A percentile compares a stretch with the other conserved stretches of the same genome.
Conservation (phyloP, 1,284 basidiomycete genomes). For the Boletus hoseneyae region DNA sequence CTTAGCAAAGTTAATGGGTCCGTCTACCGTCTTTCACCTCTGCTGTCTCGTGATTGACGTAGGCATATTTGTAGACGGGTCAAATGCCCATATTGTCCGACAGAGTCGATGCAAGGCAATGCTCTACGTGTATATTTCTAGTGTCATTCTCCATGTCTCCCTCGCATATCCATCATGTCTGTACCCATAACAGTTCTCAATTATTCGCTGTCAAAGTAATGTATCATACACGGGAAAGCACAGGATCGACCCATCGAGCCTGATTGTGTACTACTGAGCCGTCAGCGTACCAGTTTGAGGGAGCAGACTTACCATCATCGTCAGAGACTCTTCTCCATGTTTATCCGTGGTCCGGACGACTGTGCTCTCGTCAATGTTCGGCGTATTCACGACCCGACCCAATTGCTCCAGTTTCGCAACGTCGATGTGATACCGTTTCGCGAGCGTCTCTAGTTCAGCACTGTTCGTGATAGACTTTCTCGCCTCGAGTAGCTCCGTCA, state of each 20-base stretch:
- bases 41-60: constrained; percentile 1
- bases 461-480: constrained; percentile 49
- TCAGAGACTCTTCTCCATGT: constrained; percentile 58
- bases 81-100: constrained; percentile 90
- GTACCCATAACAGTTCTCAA: constrained; percentile 9
- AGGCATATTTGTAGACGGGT: constrained; percentile 52
- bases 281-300: no score
- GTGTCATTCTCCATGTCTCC: constrained; percentile 12
- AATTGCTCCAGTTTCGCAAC: constrained; percentile 52
- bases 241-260: constrained; percentile 32
- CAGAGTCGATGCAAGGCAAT: constrained; percentile 56
- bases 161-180: constrained; percentile 8
- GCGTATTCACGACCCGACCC: constrained; percentile 64
- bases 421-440: constrained; percentile 58
- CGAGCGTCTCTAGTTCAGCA: constrained; percentile 42
- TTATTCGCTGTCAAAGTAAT: background rate
- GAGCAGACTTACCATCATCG: constrained; percentile 49
- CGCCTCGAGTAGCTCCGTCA: constrained; percentile 63
- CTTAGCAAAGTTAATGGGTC: constrained; percentile 85
- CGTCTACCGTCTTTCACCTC: constrained; percentile 32
- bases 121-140: constrained; percentile 76
- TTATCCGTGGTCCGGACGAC: constrained; percentile 47
- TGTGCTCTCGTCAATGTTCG: constrained; percentile 57
- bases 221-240: background rate
- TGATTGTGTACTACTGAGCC: constrained; percentile 6